Conservation (phyloP, 2,329 filamentous ascomycete species). For the Hymenoscyphus scutula region DNA sequence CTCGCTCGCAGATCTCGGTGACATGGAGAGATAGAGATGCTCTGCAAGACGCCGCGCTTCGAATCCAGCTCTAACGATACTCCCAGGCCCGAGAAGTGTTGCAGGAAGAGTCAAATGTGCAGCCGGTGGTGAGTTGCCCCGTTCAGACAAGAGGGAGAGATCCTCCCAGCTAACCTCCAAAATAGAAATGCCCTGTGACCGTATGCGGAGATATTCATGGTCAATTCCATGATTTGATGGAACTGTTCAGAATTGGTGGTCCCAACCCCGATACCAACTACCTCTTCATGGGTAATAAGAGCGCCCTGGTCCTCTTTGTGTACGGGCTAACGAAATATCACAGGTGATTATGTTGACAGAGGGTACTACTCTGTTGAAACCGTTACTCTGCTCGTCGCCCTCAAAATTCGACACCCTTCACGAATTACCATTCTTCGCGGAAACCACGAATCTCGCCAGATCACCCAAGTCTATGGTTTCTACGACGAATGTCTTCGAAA, state of each 20-base stretch:
- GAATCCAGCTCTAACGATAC: slow-evolving; percentile 22
- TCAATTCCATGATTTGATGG: slow-evolving; percentile 98
- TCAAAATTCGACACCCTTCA: slow-evolving; percentile 97
- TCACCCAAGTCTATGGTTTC: slow-evolving; percentile 98
- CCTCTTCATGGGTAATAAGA: slow-evolving; percentile 83
- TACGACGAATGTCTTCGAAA: slow-evolving; percentile 99
- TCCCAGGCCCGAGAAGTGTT: slow-evolving; percentile 86
- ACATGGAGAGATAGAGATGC: slow-evolving; percentile 3
- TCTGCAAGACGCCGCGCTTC: neutral
- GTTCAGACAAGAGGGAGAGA: slow-evolving; percentile 26
- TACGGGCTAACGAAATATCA: slow-evolving; percentile 21
- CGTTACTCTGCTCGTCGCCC: slow-evolving; percentile 89
- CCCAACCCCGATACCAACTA: slow-evolving; percentile 99
- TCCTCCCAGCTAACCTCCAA: slow-evolving; percentile 28
- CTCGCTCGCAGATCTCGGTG: slow-evolving; percentile 24
- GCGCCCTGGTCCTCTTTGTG: neutral
- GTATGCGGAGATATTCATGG: slow-evolving; percentile 99
- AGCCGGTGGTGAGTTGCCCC: slow-evolving; percentile 77
- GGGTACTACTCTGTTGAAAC: slow-evolving; percentile 99
- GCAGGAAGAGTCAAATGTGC: slow-evolving; percentile 97
- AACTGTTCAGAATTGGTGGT: slow-evolving; percentile 98
- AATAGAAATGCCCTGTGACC: slow-evolving; percentile 96
- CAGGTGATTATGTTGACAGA: slow-evolving; percentile 96
- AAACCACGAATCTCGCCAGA: slow-evolving; percentile 98
- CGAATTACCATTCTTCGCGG: slow-evolving; percentile 98